Conservation (phyloP, 179 eudicot genomes). For the Amaranthus tricolor region DNA sequence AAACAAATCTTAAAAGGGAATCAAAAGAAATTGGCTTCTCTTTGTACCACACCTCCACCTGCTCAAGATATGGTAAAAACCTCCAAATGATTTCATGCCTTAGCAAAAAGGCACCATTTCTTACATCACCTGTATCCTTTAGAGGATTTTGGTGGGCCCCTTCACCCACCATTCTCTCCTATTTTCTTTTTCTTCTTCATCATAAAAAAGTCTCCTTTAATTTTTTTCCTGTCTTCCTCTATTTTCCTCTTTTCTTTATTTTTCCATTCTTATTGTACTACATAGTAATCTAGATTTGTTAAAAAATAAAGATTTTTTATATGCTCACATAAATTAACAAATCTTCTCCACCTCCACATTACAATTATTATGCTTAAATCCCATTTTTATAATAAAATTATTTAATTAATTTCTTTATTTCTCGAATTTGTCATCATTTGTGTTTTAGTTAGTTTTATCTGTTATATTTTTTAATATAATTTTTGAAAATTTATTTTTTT, state of each 20-base stretch:
- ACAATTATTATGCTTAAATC: no score
- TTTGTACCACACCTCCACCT: conserved; percentile 35
- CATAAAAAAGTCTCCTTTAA: not conserved
- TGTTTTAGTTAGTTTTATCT: not conserved
- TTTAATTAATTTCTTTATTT: no score
- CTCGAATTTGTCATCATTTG: no score
- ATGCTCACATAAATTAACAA: not conserved
- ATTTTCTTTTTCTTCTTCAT: not conserved
- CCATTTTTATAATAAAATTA: no score
- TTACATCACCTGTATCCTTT: conserved; percentile 69
- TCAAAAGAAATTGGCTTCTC: conserved; percentile 55
- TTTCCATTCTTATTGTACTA: not conserved
- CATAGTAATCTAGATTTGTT: no score
- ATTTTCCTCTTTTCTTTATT: not conserved
- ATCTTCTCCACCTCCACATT: not conserved
- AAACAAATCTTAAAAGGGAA: conserved; percentile 57
- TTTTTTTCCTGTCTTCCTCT: not conserved
- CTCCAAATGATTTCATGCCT: not conserved
- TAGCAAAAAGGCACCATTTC: conserved; percentile 32
- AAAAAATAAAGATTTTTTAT: no score
- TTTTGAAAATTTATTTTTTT: not conserved
- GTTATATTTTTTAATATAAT: not conserved
- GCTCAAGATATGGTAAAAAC: conserved; percentile 34
- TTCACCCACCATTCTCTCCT: conserved; percentile 21
- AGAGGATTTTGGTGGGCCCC: conserved; percentile 52